These are phyloP conservation scores for Melaleuca alternifolia DNA, from an alignment of 345 rosid species.

Conservation along the genomic window DNA sequence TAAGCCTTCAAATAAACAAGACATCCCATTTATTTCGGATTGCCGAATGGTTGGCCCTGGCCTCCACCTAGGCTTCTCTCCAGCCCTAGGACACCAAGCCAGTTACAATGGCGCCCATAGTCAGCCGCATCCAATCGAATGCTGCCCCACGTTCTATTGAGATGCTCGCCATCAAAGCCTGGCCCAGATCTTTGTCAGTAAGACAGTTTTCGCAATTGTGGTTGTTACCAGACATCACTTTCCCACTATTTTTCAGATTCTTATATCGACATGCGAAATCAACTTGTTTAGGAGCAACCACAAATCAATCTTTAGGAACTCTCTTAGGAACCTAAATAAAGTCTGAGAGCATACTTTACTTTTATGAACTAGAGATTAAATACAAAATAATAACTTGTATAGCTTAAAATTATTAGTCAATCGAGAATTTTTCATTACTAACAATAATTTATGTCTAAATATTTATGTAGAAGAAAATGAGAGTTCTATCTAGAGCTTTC, in stretches of 20 bases:
- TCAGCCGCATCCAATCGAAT: background rate
- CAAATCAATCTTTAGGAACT: too few species aligned
- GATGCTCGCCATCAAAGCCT: background rate
- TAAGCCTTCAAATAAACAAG: background rate
- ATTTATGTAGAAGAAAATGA: too few species aligned
- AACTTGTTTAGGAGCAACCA: too few species aligned
- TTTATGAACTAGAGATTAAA: too few species aligned
- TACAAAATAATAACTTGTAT: too few species aligned
- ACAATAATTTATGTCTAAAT: too few species aligned
- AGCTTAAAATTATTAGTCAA: too few species aligned
- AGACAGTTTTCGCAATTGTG: background rate
- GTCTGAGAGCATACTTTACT: too few species aligned
- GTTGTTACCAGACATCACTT: background rate
- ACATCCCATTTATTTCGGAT: background rate
- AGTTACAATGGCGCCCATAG: background rate
- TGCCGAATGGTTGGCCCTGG: background rate
- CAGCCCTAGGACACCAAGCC: background rate
- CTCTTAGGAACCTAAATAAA: too few species aligned
- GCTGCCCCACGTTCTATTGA: background rate
- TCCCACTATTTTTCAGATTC: background rate
- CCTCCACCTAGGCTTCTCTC: background rate
- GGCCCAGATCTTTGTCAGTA: background rate
- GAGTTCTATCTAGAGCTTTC: too few species aligned
- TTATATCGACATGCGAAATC: too few species aligned
- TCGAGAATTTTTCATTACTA: too few species aligned